Percentiles rank a stretch among this genome's conserved stretches.
phyloP scores from a whole-genome alignment of 1,139 yeast genomes.

The Kluyveromyces sp. region DNA sequence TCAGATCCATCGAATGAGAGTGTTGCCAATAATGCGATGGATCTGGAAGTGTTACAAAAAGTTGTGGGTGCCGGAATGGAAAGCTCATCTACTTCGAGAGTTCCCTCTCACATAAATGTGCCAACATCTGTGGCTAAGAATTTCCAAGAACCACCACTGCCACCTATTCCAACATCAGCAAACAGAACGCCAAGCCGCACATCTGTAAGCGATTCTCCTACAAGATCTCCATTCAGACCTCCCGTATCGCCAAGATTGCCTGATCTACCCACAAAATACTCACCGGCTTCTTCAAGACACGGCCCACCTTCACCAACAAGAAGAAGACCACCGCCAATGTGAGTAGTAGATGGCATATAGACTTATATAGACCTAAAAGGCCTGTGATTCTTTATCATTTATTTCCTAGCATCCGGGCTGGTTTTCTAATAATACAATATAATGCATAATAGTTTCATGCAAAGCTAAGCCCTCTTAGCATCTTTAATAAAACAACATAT shows the following conservation, averaged over 20 bases:
- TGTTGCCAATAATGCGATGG: slow-evolving; percentile 19
- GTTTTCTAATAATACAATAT: no score
- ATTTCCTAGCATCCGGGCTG: no score
- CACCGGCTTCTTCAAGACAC: slow-evolving; percentile 15
- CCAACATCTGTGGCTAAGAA: not conserved
- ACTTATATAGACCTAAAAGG: not conserved
- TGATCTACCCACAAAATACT: slow-evolving; percentile 15
- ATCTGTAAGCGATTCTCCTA: not conserved
- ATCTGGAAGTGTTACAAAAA: slow-evolving; percentile 30
- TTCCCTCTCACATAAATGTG: not conserved
- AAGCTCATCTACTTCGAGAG: not conserved
- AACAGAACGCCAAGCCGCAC: slow-evolving; percentile 3
- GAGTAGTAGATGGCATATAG: not conserved
- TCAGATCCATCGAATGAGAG: slow-evolving; percentile 5
- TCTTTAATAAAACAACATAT: no score
- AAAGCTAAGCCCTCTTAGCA: no score
- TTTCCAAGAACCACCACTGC: slow-evolving; percentile 18
- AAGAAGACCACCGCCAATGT: slow-evolving; percentile 24
- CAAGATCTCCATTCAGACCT: not conserved
- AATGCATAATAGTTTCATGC: no score
- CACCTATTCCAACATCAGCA: slow-evolving; percentile 21
- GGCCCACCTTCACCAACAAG: slow-evolving; percentile 17
- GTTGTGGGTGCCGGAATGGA: slow-evolving; percentile 28
- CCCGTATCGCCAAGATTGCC: slow-evolving; percentile 18
- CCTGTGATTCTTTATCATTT: no score